Evolutionary conservation across 768 basidiomycete genomes (phyloP), one percentile per base, ranked within the genome.

Genomic region (Nidularia pulvinata): DNA sequence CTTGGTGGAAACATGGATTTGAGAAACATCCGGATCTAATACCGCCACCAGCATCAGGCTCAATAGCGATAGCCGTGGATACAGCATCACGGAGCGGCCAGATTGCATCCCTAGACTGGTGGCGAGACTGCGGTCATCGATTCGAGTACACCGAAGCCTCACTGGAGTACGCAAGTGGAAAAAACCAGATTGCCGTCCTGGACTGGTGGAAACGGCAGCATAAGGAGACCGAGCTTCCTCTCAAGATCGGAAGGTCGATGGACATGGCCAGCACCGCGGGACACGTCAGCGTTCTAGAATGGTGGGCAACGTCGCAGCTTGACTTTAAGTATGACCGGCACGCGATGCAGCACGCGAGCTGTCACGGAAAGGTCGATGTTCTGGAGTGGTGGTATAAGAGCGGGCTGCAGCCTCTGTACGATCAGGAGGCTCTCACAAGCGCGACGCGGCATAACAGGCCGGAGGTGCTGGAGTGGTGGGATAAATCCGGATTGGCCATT

Each of bases 401-500:
- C 57, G 90, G 89, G 7, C 67, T 93, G 37, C 87, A 89, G 60
- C 70, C 93, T 51, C 78, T 85, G 43, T 94, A 88, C 65, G 91
- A 95, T 63, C 86, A 83, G 55, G 92, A 94, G 55, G 87, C 84
- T 7, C 76, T 95, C 51, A 83, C 81, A 4, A 86, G 88, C 25
- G 93, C 93, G 30, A 93, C 93, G 30, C 78, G 86, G 59, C 85
- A 92, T 66, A 91, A 93, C 58, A 80, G 88, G 39, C 86, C 88
- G 25, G 88, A 89, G 58, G 88, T 93, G 33, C 71, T 95, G 22
- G 86, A 91, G 56, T 95, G 93, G 93, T 95, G 93, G 93, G 81
- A 90, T 57, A 82, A 81, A 61, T 88, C 83, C 42, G 88, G 88
- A 6, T 73, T 94, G 48, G 80, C 88, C 3, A 84, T 94, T 53